These are phyloP conservation scores for Ascoidea tarda DNA, from an alignment of 805 yeast species.

Conservation along the genomic window DNA sequence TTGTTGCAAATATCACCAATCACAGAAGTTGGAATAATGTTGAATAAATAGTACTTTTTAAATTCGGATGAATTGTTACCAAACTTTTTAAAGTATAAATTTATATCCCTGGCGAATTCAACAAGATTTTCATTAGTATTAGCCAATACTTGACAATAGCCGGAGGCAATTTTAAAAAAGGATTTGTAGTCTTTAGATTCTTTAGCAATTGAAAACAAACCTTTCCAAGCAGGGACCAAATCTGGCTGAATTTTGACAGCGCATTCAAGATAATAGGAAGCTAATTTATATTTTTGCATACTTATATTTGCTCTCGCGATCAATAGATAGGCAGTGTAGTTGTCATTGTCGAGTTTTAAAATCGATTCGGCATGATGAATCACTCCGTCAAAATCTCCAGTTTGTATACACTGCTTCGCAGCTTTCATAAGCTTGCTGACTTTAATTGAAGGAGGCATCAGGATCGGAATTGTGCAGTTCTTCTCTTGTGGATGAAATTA, in stretches of 20 bases:
- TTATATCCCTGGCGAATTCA: conserved; percentile 34
- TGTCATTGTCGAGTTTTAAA: conserved; percentile 36
- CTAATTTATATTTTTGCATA: conserved; percentile 22
- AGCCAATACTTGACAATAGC: conserved; percentile 26
- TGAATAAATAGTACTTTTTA: conserved; percentile 32
- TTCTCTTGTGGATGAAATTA: too few species aligned
- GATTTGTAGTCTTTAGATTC: conserved; percentile 21
- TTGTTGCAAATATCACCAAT: conserved; percentile 39
- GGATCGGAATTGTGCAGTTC: too few species aligned
- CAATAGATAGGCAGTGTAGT: conserved; percentile 56
- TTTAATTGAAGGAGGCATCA: neutral
- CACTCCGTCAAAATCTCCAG: conserved; percentile 48
- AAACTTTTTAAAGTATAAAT: conserved; percentile 27
- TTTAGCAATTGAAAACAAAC: conserved; percentile 37
- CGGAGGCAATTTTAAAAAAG: conserved; percentile 34
- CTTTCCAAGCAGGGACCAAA: conserved; percentile 69
- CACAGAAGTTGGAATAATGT: conserved; percentile 40
- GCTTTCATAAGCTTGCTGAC: conserved; percentile 23
- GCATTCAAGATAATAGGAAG: conserved; percentile 26
- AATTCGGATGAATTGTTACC: conserved; percentile 16
- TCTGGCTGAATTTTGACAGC: conserved; percentile 38
- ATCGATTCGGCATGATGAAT: conserved; percentile 40
- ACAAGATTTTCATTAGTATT: conserved; percentile 24
- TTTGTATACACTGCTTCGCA: conserved; percentile 37
- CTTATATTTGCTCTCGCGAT: conserved; percentile 55